These are phyloP conservation scores for Xylaria sp. DNA, from an alignment of 2,329 filamentous ascomycete species.

Conservation along the genomic window DNA sequence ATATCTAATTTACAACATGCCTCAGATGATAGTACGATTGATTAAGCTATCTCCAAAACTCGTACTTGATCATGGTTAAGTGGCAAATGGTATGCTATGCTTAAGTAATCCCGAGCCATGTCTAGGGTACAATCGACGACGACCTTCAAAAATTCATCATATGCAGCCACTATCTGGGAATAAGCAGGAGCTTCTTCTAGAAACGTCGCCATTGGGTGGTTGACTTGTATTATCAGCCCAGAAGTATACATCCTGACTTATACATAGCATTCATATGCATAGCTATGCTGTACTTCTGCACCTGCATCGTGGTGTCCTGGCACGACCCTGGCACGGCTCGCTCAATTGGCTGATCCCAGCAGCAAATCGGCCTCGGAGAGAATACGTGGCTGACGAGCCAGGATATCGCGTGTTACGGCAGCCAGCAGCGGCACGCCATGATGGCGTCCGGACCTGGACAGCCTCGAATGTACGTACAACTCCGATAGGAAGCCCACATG, in stretches of 20 bases:
- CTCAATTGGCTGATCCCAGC: neutral
- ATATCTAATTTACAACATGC: neutral
- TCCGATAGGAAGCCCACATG: neutral
- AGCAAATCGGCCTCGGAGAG: constrained; percentile 1
- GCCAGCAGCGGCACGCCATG: neutral
- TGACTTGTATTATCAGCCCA: neutral
- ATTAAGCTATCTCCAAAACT: too few relatives aligned
- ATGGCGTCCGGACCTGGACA: constrained; percentile 6
- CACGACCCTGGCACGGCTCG: neutral
- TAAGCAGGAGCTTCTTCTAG: constrained; percentile 11
- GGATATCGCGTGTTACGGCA: constrained; percentile 14
- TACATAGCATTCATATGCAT: neutral
- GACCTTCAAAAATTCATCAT: neutral
- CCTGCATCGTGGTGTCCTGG: constrained; percentile 7
- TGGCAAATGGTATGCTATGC: neutral
- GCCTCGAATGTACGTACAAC: neutral
- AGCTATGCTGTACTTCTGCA: neutral
- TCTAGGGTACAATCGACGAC: neutral
- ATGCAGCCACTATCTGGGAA: neutral
- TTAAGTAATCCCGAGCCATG: neutral
- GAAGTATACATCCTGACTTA: constrained; percentile 15
- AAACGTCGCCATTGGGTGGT: constrained; percentile 12
- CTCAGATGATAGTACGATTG: neutral
- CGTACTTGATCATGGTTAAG: too few relatives aligned
- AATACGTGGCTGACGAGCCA: constrained; percentile 23